Evolutionary conservation across 805 yeast genomes (phyloP), one percentile per base, ranked within the genome.

Genomic region (Candida tibetensis): DNA sequence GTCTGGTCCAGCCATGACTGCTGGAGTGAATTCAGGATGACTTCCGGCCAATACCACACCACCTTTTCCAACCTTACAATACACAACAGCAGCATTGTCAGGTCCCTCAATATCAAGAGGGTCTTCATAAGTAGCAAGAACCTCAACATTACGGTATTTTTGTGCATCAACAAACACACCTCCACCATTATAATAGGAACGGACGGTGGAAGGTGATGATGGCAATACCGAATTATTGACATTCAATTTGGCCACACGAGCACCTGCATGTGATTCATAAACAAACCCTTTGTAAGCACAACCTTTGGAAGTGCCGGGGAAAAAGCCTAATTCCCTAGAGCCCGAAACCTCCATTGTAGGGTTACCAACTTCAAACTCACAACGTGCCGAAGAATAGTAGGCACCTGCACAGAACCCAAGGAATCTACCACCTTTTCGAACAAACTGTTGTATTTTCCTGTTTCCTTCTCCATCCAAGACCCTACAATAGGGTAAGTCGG

Each of bases 401-500:
- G 85, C 98, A 30, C 99, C 99, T 7, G 99, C 93, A 63, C 99
- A 93, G 46, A 93, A 78, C 0, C 99, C 99, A 15, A 91, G 59
- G 52, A 68, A 88, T 34, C 70, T 66, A 2, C 99, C 99, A 21
- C 98, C 99, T 38, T 70, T 68, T 21, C 79, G 68, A 1, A 88
- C 88, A 48, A 72, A 88, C 34, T 77, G 77, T 18, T 64, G 58
- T 44, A 88, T 85, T 27, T 70, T 66, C 7, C 63, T 51, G 51
- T 82, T 85, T 0, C 89, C 87, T 1, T 60, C 62, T 1, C 95
- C 91, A 52, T 83, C 81, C 45, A 95, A 72, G 3, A 74, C 77
- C 36, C 72, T 68, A 46, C 95, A 86, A 48, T 82, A 78, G 0
- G 97, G 97, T 35, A 88, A 64, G 57, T 93, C 99, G 1, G 98